Percentiles rank a stretch among this genome's conserved stretches.
These are phyloP conservation scores for Blastobotrys serpentis DNA, from an alignment of 1,139 yeast genomes.

Conservation along the genomic window DNA sequence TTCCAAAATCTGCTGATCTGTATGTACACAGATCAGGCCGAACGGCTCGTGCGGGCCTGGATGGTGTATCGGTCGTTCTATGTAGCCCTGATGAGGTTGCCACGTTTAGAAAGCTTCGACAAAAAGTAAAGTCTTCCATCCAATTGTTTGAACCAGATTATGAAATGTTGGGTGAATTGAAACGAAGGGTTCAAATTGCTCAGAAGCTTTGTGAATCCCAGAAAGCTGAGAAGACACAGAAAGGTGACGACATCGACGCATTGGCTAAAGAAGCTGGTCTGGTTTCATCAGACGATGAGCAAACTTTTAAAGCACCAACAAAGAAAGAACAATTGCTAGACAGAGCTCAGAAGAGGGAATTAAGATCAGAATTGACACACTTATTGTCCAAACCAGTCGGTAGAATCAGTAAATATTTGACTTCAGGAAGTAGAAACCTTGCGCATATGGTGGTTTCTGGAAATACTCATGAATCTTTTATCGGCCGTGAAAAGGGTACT, in stretches of 20 bases:
- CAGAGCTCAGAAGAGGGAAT: constrained; percentile 42
- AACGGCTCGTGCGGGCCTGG: constrained; percentile 93
- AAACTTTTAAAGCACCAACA: constrained; percentile 44
- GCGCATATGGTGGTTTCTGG: constrained; percentile 83
- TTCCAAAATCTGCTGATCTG: constrained; percentile 92
- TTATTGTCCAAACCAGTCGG: constrained; percentile 58
- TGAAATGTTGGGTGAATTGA: constrained; percentile 67
- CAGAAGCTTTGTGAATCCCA: constrained; percentile 72
- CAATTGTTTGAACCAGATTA: constrained; percentile 76
- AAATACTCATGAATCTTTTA: constrained; percentile 61
- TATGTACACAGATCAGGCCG: constrained; percentile 97
- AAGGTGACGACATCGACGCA: constrained; percentile 75
- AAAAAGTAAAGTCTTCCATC: constrained; percentile 43
- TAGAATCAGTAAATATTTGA: constrained; percentile 54
- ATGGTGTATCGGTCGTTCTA: constrained; percentile 89
- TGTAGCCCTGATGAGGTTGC: constrained; percentile 91
- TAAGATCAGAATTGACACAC: constrained; percentile 57
- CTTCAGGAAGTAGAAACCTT: constrained; percentile 78
- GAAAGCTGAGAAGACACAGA: constrained; percentile 61
- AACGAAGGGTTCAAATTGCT: constrained; percentile 67
- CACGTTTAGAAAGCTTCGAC: constrained; percentile 74
- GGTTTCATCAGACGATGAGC: constrained; percentile 65
- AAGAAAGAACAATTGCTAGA: neutral
- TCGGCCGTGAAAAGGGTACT: constrained; percentile 66
- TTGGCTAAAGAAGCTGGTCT: constrained; percentile 94